Evolutionary conservation across 2,329 filamentous ascomycete species (phyloP), one percentile per base, ranked within the genome.

Genomic region (Penicillium sp.): DNA sequence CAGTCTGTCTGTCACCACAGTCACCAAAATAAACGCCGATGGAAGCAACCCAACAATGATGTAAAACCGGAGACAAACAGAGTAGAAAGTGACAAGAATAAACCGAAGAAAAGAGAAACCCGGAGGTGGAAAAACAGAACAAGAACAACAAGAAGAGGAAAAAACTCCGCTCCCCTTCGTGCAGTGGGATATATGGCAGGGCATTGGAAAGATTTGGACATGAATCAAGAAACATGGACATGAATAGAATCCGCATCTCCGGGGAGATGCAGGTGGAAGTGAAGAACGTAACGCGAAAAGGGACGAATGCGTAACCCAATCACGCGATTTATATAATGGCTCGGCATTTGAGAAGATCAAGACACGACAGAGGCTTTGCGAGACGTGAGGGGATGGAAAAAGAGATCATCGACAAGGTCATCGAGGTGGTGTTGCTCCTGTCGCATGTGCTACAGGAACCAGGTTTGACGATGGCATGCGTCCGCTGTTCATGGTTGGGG

Each of bases 351-450:
- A 53, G 37, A 53, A 10, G 50, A n/a, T 22, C 16, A 13, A 35
- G 16, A 36, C n/a, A 22, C 3, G 18, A 6, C 18, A 4, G 24
- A 6, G 14, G 13, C 11, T 39, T 22, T 4, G 18, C 19, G 19
- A 41, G 18, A 31, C 14, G 14, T 18, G 19, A 27, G 27, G 1
- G n/a, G 46, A 51, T 24, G 31, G 33, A 40, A 43, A 19, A 5
- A 51, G 0, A 5, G 24, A 27, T 47, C 22, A 14, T 19, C 18
- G 4, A 13, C 27, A 19, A 31, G 24, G 56, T 69, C 60, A 77
- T 65, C 71, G 72, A 35, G 74, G 72, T 7, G 75, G 70, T 24
- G 75, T 74, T 31, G 70, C 68, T 39, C 69, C 70, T 13, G 75
- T 69, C 9, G 69, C 66, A 54, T 72, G 71, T n/a, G 74, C 64